phyloP scores from a whole-genome alignment of 768 basidiomycete genomes.

The Peribolospora kevripleyi region DNA sequence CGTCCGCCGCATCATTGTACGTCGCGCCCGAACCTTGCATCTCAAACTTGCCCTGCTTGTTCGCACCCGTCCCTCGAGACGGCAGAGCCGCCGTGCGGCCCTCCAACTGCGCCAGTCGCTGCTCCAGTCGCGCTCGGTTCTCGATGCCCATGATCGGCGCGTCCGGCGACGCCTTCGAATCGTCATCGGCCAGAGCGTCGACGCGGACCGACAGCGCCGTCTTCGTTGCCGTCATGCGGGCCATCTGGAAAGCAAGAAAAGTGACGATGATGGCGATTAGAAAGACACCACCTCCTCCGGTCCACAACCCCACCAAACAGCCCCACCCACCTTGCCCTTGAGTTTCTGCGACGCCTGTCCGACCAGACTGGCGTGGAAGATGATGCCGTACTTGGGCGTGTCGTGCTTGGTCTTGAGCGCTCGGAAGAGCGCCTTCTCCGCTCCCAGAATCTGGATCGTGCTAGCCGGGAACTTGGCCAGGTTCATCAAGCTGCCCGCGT shows the following conservation, averaged over 20 bases:
- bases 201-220: constrained; percentile 90
- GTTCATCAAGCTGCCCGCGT: constrained; percentile 25
- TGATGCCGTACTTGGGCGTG: constrained; percentile 76
- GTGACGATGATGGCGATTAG: not conserved
- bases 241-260: constrained; percentile 37
- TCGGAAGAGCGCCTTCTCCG: constrained; percentile 27
- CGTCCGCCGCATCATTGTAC: constrained; percentile 72
- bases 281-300: not conserved
- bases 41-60: constrained; percentile 56
- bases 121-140: constrained; percentile 85
- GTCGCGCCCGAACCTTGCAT: constrained; percentile 45
- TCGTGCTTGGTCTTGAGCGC: constrained; percentile 29
- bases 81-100: constrained; percentile 46
- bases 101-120: constrained; percentile 70
- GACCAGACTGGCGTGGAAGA: constrained; percentile 92
- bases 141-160: constrained; percentile 76
- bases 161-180: constrained; percentile 45
- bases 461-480: constrained; percentile 28
- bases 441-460: constrained; percentile 27
- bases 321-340: constrained; percentile 58
- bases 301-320: not conserved
- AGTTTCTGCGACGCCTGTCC: constrained; percentile 93
- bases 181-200: constrained; percentile 77
- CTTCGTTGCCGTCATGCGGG: constrained; percentile 98
- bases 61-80: constrained; percentile 41